A percentile compares a stretch with the other conserved stretches of the same genome.
Evolutionary conservation across 768 basidiomycete genomes (phyloP).

Genomic region (Tricholoma sp.): DNA sequence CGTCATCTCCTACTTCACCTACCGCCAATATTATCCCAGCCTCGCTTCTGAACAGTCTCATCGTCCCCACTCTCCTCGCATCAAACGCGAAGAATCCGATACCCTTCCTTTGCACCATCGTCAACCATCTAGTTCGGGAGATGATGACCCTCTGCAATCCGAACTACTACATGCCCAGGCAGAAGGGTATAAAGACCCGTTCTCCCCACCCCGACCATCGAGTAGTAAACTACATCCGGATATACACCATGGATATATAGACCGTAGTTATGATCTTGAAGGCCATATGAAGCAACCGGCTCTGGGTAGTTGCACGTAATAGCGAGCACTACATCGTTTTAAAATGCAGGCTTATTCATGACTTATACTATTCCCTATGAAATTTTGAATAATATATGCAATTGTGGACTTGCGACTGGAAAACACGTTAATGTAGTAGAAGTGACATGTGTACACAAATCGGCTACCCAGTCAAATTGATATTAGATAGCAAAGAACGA

Average conservation of each 20-base stretch:
- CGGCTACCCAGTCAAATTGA: too few species aligned
- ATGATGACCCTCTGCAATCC: slow-evolving; percentile 7
- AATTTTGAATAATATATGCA: neutral
- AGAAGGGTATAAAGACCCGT: slow-evolving; percentile 10
- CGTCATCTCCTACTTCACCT: slow-evolving; percentile 64
- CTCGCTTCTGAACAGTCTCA: slow-evolving; percentile 59
- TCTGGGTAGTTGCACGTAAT: neutral
- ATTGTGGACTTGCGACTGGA: too few species aligned
- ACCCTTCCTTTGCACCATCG: slow-evolving; percentile 36
- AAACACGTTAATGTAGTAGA: too few species aligned
- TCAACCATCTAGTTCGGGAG: slow-evolving; percentile 5
- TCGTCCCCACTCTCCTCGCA: slow-evolving; percentile 67
- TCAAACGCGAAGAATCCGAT: slow-evolving; percentile 38
- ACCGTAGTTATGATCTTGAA: slow-evolving; percentile 21
- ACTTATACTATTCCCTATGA: neutral
- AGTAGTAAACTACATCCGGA: slow-evolving; percentile 6
- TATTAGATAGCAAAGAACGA: neutral
- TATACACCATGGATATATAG: neutral
- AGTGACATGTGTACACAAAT: too few species aligned
- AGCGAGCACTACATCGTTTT: neutral
- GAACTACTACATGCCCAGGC: neutral
- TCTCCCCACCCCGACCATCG: slow-evolving; percentile 1
- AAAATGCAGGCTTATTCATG: neutral
- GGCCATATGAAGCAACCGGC: slow-evolving; percentile 13
- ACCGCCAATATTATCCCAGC: slow-evolving; percentile 82